Base-by-base conservation (phyloP, 306 rosid genomes). In the Ormosia emarginata region DNA sequence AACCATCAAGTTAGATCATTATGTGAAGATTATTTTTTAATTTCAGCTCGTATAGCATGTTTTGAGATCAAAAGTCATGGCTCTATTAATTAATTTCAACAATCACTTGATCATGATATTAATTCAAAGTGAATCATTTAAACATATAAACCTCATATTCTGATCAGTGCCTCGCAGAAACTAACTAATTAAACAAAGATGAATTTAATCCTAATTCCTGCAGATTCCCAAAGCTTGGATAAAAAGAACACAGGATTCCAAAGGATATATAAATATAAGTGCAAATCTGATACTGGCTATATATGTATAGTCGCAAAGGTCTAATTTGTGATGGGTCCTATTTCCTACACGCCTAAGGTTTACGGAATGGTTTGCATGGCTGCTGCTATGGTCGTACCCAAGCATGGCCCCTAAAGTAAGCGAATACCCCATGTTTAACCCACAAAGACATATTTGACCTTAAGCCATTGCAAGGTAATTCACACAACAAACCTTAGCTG, bases 191-290 rank as follows among this genome's bases (percentile, higher is more conserved):
- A 83, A 79, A 63, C 71, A 43, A 39, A 67, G 11, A 80, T 89
- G 89, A 85, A 89, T 83, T 70, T 71, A 75, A 78, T 69, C 67
- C 75, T 69, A 83, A 88, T 68, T 61, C 74, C 47, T 59, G 90
- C 52, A 82, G 71, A 86, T 81, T 58, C 82, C 79, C 77, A 84
- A 78, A 80, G 79, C 75, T 75, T 61, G 56, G 74, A 75, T 72
- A 57, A 81, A 79, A 90, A 80, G 81, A 88, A 86, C 91, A 89
- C 87, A 65, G 95, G 93, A 89, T 89, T 86, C 93, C 94, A 75
- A 80, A 82, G 39, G 33, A 81, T 67, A 15, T 29, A 55, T 6
- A 78, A 7, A 41, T 62, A 29, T 40, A 46, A 71, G 82, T 61
- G 64, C 15, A 76, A 66, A 11, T 79, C 59, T 75, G 67, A 81